Conservation (phyloP, 306 rosid genomes). For the Cicer chorassanicum region DNA sequence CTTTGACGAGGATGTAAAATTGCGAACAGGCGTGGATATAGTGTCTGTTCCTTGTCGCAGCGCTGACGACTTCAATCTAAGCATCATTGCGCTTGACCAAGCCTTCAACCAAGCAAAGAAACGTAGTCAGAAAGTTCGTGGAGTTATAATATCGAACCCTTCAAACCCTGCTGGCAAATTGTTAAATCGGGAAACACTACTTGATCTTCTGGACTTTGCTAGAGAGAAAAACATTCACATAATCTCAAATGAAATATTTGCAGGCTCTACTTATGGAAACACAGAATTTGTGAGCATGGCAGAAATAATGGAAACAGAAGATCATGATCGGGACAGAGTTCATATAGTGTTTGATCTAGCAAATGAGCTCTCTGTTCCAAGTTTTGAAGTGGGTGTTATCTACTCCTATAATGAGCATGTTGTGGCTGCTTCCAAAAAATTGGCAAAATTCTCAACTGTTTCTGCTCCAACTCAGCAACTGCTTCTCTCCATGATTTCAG, state of each 20-base stretch:
- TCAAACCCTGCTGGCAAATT: constrained; percentile 78
- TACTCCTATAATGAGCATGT: constrained; percentile 84
- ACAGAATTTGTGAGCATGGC: constrained; percentile 74
- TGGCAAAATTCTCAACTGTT: constrained; percentile 75
- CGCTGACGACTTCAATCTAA: constrained; percentile 69
- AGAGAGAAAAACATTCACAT: constrained; percentile 93
- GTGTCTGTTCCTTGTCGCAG: constrained; percentile 87
- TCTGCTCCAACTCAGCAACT: constrained; percentile 75
- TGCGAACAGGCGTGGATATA: constrained; percentile 81
- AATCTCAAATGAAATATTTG: constrained; percentile 73
- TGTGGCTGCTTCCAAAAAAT: constrained; percentile 65
- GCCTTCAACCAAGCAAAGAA: constrained; percentile 90
- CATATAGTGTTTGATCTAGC: constrained; percentile 80
- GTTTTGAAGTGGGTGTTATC: constrained; percentile 73
- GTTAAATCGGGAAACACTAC: constrained; percentile 64
- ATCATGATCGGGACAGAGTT: constrained; percentile 71
- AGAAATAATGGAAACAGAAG: constrained; percentile 73
- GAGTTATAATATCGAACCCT: constrained; percentile 80
- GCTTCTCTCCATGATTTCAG: constrained; percentile 82
- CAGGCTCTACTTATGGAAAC: constrained; percentile 60
- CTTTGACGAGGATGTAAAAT: constrained; percentile 71
- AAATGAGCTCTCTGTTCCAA: constrained; percentile 81
- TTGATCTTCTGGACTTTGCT: constrained; percentile 79
- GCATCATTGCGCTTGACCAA: constrained; percentile 66
- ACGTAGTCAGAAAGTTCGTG: constrained; percentile 82